Percentiles rank a stretch among this genome's conserved stretches.
These are phyloP conservation scores for Colletotrichum agaves DNA, from an alignment of 2,329 filamentous ascomycete species.

Conservation along the genomic window DNA sequence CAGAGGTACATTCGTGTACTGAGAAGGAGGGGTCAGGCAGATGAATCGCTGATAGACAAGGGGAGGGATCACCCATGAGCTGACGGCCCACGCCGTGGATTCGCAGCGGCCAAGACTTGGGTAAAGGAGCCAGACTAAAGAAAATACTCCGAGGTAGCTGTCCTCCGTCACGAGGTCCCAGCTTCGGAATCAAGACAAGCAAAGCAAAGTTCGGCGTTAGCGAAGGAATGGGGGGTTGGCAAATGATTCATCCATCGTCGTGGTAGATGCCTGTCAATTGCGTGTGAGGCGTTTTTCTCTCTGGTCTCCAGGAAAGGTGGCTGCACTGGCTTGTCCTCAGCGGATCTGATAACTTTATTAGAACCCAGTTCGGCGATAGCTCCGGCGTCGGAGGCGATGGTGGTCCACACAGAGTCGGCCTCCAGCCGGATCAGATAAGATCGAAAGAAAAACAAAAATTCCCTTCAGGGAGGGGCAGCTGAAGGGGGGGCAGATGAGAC, in stretches of 20 bases:
- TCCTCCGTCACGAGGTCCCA: not conserved
- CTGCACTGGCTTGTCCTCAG: conserved; percentile 29
- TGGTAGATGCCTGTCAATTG: conserved; percentile 25
- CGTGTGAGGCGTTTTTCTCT: conserved; percentile 36
- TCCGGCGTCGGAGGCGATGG: conserved; percentile 7
- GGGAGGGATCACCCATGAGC: conserved; percentile 9
- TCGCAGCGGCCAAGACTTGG: conserved; percentile 15
- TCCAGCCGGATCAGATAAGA: conserved; percentile 33
- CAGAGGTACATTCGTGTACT: conserved; percentile 1
- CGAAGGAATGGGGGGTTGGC: conserved; percentile 2
- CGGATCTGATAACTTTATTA: conserved; percentile 53
- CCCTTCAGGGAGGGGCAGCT: conserved; percentile 4
- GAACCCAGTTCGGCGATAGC: conserved; percentile 19
- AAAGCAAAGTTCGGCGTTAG: conserved; percentile 3
- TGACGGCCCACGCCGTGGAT: conserved; percentile 2
- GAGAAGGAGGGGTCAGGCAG: not conserved
- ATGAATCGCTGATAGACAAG: conserved; percentile 12
- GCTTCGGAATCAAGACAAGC: not conserved
- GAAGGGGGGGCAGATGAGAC: not conserved
- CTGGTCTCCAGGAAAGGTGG: conserved; percentile 14
- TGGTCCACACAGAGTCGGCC: not conserved
- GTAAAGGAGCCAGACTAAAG: not conserved
- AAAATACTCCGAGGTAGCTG: conserved; percentile 5
- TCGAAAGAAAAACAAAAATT: conserved; percentile 8
- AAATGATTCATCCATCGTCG: conserved; percentile 42